Conservation (phyloP, 169 alveolate genomes). For the Plasmodium vivax region DNA sequence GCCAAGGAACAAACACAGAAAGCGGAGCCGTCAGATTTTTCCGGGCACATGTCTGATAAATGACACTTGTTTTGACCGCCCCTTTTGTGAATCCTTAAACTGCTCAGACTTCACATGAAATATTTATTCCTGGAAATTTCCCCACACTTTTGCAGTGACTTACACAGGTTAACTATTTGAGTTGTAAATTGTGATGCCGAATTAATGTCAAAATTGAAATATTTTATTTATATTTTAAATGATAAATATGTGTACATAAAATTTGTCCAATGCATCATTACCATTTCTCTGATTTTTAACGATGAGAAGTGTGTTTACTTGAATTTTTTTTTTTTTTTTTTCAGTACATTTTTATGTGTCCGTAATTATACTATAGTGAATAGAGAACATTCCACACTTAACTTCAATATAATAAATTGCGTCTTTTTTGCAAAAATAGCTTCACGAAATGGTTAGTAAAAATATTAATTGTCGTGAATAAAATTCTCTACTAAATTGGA, state of each 20-base stretch:
- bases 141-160: background rate
- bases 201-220: background rate
- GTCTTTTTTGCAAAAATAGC: background rate
- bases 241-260: background rate
- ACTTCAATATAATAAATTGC: background rate
- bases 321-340: conserved; percentile 29
- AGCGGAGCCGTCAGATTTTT: background rate
- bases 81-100: background rate
- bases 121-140: background rate
- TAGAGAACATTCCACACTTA: background rate
- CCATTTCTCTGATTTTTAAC: conserved; percentile 7
- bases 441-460: background rate
- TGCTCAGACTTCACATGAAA: background rate
- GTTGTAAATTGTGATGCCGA: background rate
- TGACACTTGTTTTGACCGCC: background rate
- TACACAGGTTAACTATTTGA: background rate
- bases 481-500: background rate
- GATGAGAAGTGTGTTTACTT: background rate
- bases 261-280: background rate
- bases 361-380: background rate
- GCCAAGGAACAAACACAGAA: conserved; percentile 19
- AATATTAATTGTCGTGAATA: background rate
- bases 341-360: background rate
- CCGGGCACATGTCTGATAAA: conserved; percentile 18
- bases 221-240: background rate